Base-by-base conservation (phyloP, 805 yeast species). In the Debaryomyces hansenii region DNA sequence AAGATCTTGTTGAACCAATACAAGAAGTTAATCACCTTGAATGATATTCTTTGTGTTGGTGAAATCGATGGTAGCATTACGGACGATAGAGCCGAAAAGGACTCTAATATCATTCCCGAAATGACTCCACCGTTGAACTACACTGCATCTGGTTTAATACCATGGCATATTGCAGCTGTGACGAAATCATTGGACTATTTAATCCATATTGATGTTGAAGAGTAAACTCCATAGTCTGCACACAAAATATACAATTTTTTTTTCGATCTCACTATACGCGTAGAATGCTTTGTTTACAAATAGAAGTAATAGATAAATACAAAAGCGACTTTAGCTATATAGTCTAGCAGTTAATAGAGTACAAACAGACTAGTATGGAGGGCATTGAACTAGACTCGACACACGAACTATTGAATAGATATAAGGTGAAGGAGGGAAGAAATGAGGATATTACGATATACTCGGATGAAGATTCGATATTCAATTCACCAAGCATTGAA, bases 161-260 rank as follows among this genome's bases (percentile, higher is more conserved):
- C 95, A 20, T 84, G 90, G 85, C 92, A 87, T 60, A 75, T 87
- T 20, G 64, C 78, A 11, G 83, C 90, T 0, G 94, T 87, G 9
- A 73, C 79, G 27, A 85, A 82, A 54, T 70, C 80, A 52, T 63
- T 87, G 56, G 80, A 75, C 41, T 77, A 75, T 41, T 62, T 87
- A 46, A 79, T 80, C 1, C 90, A 86, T 60, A 62, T 85, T 3
- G 67, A 70, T 33, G 84, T 84, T 4, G 75, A 64, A 46, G 66
- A 63, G 12, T 60, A 50, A 44, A 24, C 16, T 6, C 20, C 31
- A 24, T 24, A 16, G 41, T 40, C 48, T 45, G 50, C 43, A 48
- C 36, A 44, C 37, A 44, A 20, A 31, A 31, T 31, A 31, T 14
- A n/a, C 34, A 8, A 8, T 31, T 31, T 31, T 31, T 31, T 18